Evolutionary conservation across 1,139 yeast genomes (phyloP).

Genomic region (Geotrichum klebahnii): DNA sequence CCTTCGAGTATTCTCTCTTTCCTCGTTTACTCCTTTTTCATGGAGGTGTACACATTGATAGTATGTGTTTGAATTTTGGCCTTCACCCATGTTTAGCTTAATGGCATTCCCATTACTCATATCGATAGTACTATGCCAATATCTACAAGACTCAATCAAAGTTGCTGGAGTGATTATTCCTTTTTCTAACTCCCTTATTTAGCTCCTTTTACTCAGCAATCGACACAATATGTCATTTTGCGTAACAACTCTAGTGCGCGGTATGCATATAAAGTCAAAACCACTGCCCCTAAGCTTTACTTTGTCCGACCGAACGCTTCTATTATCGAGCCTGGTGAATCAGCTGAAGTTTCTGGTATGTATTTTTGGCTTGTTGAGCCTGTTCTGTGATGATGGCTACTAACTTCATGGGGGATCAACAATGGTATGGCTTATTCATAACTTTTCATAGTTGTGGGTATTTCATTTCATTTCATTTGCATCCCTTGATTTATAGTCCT

Average conservation of each 20-base stretch:
- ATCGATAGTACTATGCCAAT: no score
- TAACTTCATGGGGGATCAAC: neutral
- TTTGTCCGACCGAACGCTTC: constrained; percentile 96
- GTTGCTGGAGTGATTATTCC: no score
- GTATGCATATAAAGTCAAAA: constrained; percentile 91
- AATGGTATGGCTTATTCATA: no score
- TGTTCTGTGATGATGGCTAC: neutral
- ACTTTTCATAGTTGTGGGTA: neutral
- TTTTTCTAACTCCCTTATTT: constrained; percentile 3
- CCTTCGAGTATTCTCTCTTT: neutral
- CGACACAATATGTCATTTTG: constrained; percentile 65
- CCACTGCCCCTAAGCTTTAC: constrained; percentile 94
- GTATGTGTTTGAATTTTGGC: no score
- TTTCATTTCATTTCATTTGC: neutral
- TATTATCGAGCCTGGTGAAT: constrained; percentile 67
- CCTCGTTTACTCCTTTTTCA: neutral
- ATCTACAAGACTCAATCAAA: no score
- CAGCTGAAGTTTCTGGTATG: constrained; percentile 59
- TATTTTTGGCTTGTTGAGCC: neutral
- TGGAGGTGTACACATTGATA: constrained; percentile 21
- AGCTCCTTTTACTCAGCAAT: constrained; percentile 64
- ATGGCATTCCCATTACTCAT: neutral
- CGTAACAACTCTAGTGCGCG: constrained; percentile 57
- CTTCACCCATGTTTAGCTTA: no score
- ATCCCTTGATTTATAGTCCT: constrained; percentile 45